These are phyloP conservation scores for Claviceps pazoutovae DNA, from an alignment of 2,329 filamentous ascomycete genomes.

Conservation along the genomic window DNA sequence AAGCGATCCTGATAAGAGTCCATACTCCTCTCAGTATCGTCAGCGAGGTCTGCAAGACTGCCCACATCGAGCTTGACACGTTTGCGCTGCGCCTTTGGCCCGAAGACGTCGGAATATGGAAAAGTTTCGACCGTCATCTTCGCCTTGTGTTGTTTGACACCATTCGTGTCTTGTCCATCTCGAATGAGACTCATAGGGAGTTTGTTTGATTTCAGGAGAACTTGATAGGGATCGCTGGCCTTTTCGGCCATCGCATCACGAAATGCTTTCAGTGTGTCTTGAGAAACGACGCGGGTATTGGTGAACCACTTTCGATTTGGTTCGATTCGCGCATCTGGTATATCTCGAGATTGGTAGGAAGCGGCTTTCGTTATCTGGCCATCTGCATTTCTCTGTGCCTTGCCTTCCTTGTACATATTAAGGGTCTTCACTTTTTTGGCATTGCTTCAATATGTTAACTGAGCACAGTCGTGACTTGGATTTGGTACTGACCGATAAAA, in stretches of 20 bases:
- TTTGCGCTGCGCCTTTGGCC: slow-evolving; percentile 86
- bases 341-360: slow-evolving; percentile 67
- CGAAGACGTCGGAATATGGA: slow-evolving; percentile 80
- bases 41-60: slow-evolving; percentile 69
- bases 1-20: slow-evolving; percentile 67
- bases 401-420: slow-evolving; percentile 84
- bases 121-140: slow-evolving; percentile 86
- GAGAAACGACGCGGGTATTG: slow-evolving; percentile 79
- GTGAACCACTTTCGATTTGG: slow-evolving; percentile 97
- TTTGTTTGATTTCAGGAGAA: slow-evolving; percentile 94
- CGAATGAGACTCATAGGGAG: slow-evolving; percentile 88
- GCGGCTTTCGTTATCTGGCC: slow-evolving; percentile 80
- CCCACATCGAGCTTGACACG: slow-evolving; percentile 77
- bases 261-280: slow-evolving; percentile 77
- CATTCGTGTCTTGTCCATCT: slow-evolving; percentile 63
- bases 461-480: slow-evolving; percentile 1
- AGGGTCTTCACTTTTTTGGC: slow-evolving; percentile 82
- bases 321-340: slow-evolving; percentile 76
- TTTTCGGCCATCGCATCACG: slow-evolving; percentile 85
- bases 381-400: slow-evolving; percentile 63
- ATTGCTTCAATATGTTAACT: slow-evolving; percentile 23
- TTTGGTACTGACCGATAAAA: slow-evolving; percentile 61
- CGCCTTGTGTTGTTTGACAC: slow-evolving; percentile 79
- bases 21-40: slow-evolving; percentile 65
- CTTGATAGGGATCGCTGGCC: slow-evolving; percentile 79